Percentiles rank a stretch among this genome's conserved stretches.
These are phyloP conservation scores for Solanum hybrid DNA, from an alignment of 305 asterid species.

Conservation along the genomic window DNA sequence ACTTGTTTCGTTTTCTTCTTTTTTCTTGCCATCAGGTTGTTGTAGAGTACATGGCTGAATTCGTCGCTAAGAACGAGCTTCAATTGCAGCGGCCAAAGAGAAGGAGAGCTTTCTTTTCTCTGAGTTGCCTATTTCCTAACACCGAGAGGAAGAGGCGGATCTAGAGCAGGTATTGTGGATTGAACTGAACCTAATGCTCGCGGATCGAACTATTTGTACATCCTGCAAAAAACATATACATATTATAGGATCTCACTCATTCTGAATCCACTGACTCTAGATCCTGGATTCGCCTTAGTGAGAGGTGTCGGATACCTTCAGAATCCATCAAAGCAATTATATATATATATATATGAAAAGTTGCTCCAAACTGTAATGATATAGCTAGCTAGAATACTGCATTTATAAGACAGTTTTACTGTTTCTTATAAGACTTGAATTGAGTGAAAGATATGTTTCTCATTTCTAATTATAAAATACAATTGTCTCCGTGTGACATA, in stretches of 20 bases:
- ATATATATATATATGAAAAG: not conserved
- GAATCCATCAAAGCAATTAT: not conserved
- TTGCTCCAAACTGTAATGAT: not conserved
- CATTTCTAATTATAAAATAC: not conserved
- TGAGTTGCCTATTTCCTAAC: slow-evolving; percentile 39
- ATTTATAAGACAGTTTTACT: not conserved
- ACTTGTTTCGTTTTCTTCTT: not conserved
- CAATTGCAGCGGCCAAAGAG: slow-evolving; percentile 19
- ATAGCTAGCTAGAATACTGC: not conserved
- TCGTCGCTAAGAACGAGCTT: slow-evolving; percentile 29
- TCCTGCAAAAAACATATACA: not conserved
- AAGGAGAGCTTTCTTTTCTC: slow-evolving; percentile 34
- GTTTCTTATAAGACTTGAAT: not conserved
- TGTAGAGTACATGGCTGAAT: slow-evolving; percentile 57
- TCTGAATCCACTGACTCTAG: not conserved
- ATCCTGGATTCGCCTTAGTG: not conserved
- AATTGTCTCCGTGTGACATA: not conserved
- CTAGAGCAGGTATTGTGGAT: not conserved
- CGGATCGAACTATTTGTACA: not conserved
- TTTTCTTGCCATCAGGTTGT: slow-evolving; percentile 34
- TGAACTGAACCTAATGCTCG: not conserved
- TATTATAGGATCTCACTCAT: not conserved
- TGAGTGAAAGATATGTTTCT: not conserved
- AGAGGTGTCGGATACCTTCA: not conserved
- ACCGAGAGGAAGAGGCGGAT: slow-evolving; percentile 6